Evolutionary conservation across 305 asterid species (phyloP).

Genomic region (Vinca major): DNA sequence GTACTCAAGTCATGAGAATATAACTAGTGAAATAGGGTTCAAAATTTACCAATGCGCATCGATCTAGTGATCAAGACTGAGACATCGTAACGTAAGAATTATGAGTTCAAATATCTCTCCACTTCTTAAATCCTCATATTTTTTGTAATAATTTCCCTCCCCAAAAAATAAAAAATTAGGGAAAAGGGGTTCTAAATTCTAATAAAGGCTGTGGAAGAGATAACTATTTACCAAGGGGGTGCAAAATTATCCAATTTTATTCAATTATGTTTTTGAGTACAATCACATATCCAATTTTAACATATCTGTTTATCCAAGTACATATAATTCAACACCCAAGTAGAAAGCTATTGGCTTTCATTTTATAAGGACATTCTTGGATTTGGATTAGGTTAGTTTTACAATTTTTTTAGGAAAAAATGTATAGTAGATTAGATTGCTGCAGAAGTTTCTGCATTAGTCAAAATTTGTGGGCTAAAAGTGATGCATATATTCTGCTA

Average conservation of each 20-base stretch:
- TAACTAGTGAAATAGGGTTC: too few species aligned
- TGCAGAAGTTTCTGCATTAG: slow-evolving; percentile 11
- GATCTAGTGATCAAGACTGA: too few species aligned
- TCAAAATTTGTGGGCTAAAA: slow-evolving; percentile 16
- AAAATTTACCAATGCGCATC: too few species aligned
- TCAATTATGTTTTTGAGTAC: neutral
- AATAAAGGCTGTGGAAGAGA: neutral
- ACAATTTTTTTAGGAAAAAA: slow-evolving; percentile 1
- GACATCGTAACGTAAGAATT: too few species aligned
- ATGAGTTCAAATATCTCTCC: too few species aligned
- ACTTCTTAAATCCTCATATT: too few species aligned
- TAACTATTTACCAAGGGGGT: neutral
- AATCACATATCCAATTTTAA: neutral
- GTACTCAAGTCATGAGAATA: too few species aligned
- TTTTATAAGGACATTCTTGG: neutral
- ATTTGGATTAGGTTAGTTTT: slow-evolving; percentile 1
- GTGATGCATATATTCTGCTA: slow-evolving; percentile 20
- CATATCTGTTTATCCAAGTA: neutral
- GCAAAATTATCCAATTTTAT: neutral
- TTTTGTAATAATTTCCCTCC: too few species aligned
- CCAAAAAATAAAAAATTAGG: too few species aligned
- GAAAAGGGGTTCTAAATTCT: too few species aligned
- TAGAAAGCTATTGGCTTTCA: slow-evolving; percentile 5
- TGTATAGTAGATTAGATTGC: neutral
- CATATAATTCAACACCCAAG: neutral